Evolutionary conservation across 2,329 filamentous ascomycete genomes (phyloP).

Genomic region (Trichoderma sp.): DNA sequence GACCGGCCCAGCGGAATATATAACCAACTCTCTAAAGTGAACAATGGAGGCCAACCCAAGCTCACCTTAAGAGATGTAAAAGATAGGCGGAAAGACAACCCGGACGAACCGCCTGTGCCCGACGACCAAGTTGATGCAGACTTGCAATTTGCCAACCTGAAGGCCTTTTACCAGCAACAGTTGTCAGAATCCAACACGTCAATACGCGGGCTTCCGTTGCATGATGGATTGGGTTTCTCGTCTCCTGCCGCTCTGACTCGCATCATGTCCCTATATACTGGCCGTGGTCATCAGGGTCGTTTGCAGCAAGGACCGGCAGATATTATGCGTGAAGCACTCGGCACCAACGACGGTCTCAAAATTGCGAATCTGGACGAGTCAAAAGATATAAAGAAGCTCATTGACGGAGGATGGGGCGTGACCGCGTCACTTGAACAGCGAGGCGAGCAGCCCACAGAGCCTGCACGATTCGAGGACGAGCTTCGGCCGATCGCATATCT

Average conservation of each 20-base stretch:
- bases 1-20: slow-evolving; percentile 86
- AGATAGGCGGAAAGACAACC: slow-evolving; percentile 49
- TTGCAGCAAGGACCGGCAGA: slow-evolving; percentile 65
- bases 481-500: slow-evolving; percentile 79
- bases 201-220: slow-evolving; percentile 44
- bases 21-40: slow-evolving; percentile 70
- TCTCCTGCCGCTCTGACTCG: slow-evolving; percentile 81
- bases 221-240: slow-evolving; percentile 51
- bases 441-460: slow-evolving; percentile 47
- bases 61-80: slow-evolving; percentile 51
- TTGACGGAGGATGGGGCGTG: slow-evolving; percentile 58
- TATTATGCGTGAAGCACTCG: slow-evolving; percentile 77
- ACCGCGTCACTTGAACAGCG: slow-evolving; percentile 53
- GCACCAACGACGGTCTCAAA: slow-evolving; percentile 68
- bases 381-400: slow-evolving; percentile 58
- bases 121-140: slow-evolving; percentile 58
- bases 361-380: slow-evolving; percentile 61
- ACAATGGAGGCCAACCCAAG: slow-evolving; percentile 55
- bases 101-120: slow-evolving; percentile 36
- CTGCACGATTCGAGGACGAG: slow-evolving; percentile 64
- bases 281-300: slow-evolving; percentile 58
- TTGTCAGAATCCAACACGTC: slow-evolving; percentile 60
- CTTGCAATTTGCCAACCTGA: slow-evolving; percentile 70
- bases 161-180: slow-evolving; percentile 78
- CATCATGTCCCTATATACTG: slow-evolving; percentile 88